Base-by-base conservation (phyloP, 2,329 filamentous ascomycete species). In the Talaromyces sp. region DNA sequence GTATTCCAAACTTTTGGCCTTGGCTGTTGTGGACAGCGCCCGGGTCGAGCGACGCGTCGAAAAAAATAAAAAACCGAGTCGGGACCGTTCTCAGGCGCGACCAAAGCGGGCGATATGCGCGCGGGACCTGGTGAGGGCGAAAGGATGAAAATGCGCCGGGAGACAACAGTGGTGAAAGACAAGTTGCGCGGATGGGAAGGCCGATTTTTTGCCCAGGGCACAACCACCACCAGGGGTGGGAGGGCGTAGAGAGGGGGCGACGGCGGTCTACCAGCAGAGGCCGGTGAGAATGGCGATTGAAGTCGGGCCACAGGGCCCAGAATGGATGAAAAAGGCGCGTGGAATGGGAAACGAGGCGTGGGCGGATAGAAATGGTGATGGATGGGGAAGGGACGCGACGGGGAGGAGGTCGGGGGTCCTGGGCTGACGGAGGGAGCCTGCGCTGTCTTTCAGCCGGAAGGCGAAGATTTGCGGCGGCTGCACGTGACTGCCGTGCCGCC, bases 11-110 rank as follows among this genome's bases (percentile, higher is more conserved):
- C 22, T 22, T 22, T 22, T 22, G 22, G 22, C 22, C 22, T 22
- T 22, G 22, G 22, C 22, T 22, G 22, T 22, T 22, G 22, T 22
- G 22, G 22, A 22, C 22, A 22, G 22, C 22, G 22, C 22, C 22
- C 22, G 64, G 36, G 27, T 60, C 57, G 62, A 65, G 65, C 57
- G 65, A 62, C 60, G 62, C 66, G 65, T 73, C 67, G 71, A 68
- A 68, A 62, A n/a, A 42, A 22, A 1, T 22, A 22, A 39, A 39
- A 39, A 42, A 42, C 36, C 7, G 44, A 25, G 44, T 47, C 44
- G 19, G n/a, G 17, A 36, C 13, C 17, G 28, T 15, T 30, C 47
- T 32, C 17, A 44, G 36, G 30, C 25, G 28, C 56, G 39, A 42
- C 55, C 33, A 27, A 17, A 22, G 13, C 19, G n/a, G 25, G 49